These are phyloP conservation scores for Microdochium paspali DNA, from an alignment of 2,329 filamentous ascomycete species.

Conservation along the genomic window DNA sequence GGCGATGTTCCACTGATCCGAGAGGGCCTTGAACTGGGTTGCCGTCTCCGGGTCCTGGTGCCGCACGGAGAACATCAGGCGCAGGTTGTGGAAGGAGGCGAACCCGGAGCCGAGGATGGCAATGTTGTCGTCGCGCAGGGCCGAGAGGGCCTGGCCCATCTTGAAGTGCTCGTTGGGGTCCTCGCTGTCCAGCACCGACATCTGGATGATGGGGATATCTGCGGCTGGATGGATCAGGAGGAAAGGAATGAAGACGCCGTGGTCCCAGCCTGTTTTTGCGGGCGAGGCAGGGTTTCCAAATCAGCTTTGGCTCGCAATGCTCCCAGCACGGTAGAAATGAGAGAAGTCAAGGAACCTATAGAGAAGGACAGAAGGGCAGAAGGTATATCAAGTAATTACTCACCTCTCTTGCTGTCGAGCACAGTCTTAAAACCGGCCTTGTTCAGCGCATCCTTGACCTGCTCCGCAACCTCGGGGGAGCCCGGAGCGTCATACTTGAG, in stretches of 20 bases:
- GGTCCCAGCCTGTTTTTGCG: slow-evolving; percentile 6
- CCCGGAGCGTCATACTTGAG: slow-evolving; percentile 47
- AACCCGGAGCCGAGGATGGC: slow-evolving; percentile 50
- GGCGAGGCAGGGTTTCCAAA: too few species aligned
- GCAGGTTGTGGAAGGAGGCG: slow-evolving; percentile 43
- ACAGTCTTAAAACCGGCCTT: slow-evolving; percentile 34
- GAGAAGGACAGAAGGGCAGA: too few species aligned
- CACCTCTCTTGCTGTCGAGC: slow-evolving; percentile 41
- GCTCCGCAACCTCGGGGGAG: slow-evolving; percentile 41
- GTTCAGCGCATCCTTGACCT: slow-evolving; percentile 35
- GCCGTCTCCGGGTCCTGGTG: slow-evolving; percentile 8
- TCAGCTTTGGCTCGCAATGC: too few species aligned
- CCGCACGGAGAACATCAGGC: slow-evolving; percentile 5
- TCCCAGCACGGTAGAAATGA: too few species aligned
- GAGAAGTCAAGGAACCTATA: too few species aligned
- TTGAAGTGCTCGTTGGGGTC: slow-evolving; percentile 43
- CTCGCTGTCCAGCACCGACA: slow-evolving; percentile 44
- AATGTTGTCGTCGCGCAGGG: slow-evolving; percentile 44
- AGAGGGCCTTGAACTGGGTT: slow-evolving; percentile 15
- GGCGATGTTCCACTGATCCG: slow-evolving; percentile 11
- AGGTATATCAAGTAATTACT: too few species aligned
- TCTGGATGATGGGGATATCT: slow-evolving; percentile 46
- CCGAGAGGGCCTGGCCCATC: slow-evolving; percentile 41
- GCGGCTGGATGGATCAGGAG: slow-evolving; percentile 3
- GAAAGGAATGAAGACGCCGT: slow-evolving; percentile 6